phyloP scores from a whole-genome alignment of 1,139 yeast species.

The Debaryomyces fabryi region DNA sequence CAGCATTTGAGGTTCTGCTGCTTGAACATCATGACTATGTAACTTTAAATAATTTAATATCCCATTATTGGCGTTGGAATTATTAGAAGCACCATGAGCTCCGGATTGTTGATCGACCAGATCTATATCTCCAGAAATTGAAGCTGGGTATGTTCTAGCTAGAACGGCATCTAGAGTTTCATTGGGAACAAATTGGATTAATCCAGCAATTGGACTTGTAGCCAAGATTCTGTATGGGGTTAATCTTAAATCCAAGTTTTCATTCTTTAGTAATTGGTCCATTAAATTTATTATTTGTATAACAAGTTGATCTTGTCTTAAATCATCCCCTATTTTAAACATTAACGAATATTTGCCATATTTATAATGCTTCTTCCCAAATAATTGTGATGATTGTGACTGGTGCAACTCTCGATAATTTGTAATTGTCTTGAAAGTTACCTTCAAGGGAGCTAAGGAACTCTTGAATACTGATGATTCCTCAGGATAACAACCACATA shows the following conservation, averaged over 20 bases:
- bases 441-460: constrained; percentile 83
- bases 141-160: constrained; percentile 55
- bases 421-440: constrained; percentile 66
- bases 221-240: constrained; percentile 92
- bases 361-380: constrained; percentile 36
- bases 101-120: not conserved
- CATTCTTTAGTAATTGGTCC: constrained; percentile 87
- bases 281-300: constrained; percentile 88
- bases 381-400: constrained; percentile 29
- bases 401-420: constrained; percentile 18
- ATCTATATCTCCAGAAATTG: constrained; percentile 11
- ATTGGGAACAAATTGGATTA: constrained; percentile 90
- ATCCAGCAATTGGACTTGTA: constrained; percentile 88
- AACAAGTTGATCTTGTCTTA: constrained; percentile 94
- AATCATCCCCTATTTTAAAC: constrained; percentile 95
- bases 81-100: constrained; percentile 7
- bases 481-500: constrained; percentile 78
- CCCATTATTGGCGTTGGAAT: constrained; percentile 42
- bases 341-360: constrained; percentile 75
- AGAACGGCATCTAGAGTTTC: constrained; percentile 85
- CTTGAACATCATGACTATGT: constrained; percentile 54
- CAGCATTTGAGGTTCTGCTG: constrained; percentile 29
- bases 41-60: constrained; percentile 70
- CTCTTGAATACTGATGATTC: constrained; percentile 89
- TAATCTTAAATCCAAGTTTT: constrained; percentile 82